Base-by-base conservation (phyloP, 2,329 filamentous ascomycete genomes). In the Neophaeococcomyces aloes region DNA sequence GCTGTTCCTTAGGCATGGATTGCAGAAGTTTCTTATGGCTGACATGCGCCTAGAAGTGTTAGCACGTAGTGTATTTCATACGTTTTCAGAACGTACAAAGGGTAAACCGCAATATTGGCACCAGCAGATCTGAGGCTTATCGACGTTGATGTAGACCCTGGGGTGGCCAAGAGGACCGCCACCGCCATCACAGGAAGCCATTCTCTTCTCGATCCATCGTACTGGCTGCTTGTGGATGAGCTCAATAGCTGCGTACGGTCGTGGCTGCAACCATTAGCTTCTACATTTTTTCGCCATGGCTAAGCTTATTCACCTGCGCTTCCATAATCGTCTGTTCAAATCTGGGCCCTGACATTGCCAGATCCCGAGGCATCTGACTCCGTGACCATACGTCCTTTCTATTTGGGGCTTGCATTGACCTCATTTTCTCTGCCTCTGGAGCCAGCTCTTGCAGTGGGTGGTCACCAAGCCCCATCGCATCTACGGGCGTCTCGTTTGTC, bases 241-340 rank as follows among this genome's bases (percentile, higher is more conserved):
- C 56, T 93, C 86, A 59, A 98, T 98, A 50, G 91, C 91, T 25
- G 91, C 82, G 59, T 80, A 74, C 23, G 91, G 83, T 69, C 82
- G 83, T 52, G 91, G 91, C 91, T 96, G 61, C 49, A 48, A 41
- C 17, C 38, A 29, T 38, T 56, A 51, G 68, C 53, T 67, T 59
- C 29, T 32, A 40, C 14, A 30, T 15, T 27, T 33, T 31, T 37
- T 4, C 14, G 6, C 19, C 31, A 8, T 30, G 17, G 25, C 36
- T 11, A 15, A 30, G 30, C 11, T 38, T 34, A 60, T 78, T 55
- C 71, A 95, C 89, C 84, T 98, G 91, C 54, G 82, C 69, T 56
- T 81, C 78, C 68, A 96, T 89, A 59, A 94, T 86, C 27, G 86
- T 96, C 78, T 96, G 89, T 73, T 98, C 91, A 60, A 98, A 98